These are phyloP conservation scores for Leccinum barrowsii DNA, from an alignment of 768 basidiomycete species.

Conservation along the genomic window DNA sequence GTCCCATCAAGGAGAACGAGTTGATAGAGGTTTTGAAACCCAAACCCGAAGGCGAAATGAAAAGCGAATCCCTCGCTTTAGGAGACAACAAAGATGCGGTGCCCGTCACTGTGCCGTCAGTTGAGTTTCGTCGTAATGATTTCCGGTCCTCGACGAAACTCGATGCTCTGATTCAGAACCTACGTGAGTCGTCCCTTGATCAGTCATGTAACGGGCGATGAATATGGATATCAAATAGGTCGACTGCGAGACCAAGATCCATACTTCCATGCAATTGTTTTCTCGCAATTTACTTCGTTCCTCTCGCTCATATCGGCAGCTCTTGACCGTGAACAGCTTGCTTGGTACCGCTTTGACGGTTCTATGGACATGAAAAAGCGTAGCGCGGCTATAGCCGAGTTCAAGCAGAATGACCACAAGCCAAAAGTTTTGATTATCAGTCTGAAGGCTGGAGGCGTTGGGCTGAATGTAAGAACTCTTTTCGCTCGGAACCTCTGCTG, in stretches of 20 bases:
- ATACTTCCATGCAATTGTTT: conserved; percentile 78
- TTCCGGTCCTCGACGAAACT: conserved; percentile 91
- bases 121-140: conserved; percentile 73
- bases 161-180: conserved; percentile 70
- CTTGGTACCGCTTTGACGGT: conserved; percentile 85
- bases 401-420: conserved; percentile 63
- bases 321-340: conserved; percentile 64
- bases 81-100: conserved; percentile 16
- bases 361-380: conserved; percentile 87
- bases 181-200: conserved; percentile 47
- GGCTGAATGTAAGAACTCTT: conserved; percentile 61
- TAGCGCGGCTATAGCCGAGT: conserved; percentile 69
- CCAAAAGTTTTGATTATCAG: conserved; percentile 78
- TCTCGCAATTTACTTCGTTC: conserved; percentile 89
- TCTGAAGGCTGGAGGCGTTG: conserved; percentile 90
- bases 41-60: conserved; percentile 10
- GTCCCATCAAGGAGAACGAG: conserved; percentile 62
- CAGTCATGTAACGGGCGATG: neutral
- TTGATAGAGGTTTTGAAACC: conserved; percentile 58
- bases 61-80: neutral
- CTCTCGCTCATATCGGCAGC: conserved; percentile 74
- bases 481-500: neutral
- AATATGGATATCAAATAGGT: conserved; percentile 34
- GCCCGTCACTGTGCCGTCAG: conserved; percentile 34
- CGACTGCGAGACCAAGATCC: conserved; percentile 69